A percentile compares a stretch with the other conserved stretches of the same genome.
These are phyloP conservation scores for Apiospora aurea DNA, from an alignment of 2,329 filamentous ascomycete genomes.

Conservation along the genomic window DNA sequence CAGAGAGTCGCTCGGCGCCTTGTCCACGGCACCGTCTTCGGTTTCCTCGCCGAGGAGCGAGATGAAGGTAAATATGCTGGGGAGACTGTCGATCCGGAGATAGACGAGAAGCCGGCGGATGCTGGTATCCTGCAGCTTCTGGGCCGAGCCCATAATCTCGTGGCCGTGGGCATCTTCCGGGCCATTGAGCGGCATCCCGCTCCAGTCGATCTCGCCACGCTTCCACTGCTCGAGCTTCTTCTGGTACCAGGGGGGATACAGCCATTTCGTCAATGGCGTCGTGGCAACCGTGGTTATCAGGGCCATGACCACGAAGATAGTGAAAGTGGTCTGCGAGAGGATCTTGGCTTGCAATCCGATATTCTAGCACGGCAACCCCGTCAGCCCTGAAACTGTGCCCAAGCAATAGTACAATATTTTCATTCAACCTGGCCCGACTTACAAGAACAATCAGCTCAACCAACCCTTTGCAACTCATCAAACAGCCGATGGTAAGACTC, in stretches of 20 bases:
- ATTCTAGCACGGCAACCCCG: conserved; percentile 50
- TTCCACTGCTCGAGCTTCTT: conserved; percentile 72
- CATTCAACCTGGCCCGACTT: conserved; percentile 46
- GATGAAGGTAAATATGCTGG: conserved; percentile 82
- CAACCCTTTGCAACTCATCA: conserved; percentile 95
- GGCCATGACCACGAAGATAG: conserved; percentile 86
- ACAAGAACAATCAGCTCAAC: conserved; percentile 95
- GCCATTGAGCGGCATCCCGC: conserved; percentile 60
- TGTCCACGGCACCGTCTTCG: conserved; percentile 1
- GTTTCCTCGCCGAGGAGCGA: conserved; percentile 71
- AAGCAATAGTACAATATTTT: background rate
- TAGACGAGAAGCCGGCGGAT: conserved; percentile 78
- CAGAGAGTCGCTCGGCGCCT: conserved; percentile 30
- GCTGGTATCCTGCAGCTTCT: conserved; percentile 45
- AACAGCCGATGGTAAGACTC: conserved; percentile 81
- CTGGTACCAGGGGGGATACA: conserved; percentile 80
- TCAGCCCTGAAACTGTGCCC: background rate
- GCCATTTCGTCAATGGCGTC: conserved; percentile 69
- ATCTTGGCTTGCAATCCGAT: conserved; percentile 78
- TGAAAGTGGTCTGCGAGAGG: conserved; percentile 74
- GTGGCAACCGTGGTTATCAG: conserved; percentile 77
- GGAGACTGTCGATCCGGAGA: conserved; percentile 83
- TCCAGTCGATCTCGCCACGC: conserved; percentile 80
- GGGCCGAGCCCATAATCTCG: conserved; percentile 37
- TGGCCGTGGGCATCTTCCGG: conserved; percentile 43